These are phyloP conservation scores for Brassica nigra DNA, from an alignment of 345 rosid species.

Conservation along the genomic window DNA sequence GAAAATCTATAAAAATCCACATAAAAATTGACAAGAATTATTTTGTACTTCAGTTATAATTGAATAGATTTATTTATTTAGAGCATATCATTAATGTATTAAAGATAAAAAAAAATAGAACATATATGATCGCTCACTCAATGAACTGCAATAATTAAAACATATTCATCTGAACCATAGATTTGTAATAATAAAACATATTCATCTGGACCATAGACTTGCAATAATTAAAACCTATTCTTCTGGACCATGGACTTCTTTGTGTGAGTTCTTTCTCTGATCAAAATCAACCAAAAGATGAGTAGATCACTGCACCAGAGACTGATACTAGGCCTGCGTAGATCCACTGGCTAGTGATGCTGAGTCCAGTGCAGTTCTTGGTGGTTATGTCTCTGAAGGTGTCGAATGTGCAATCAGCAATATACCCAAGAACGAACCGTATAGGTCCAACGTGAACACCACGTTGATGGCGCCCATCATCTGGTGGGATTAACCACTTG, in stretches of 20 bases:
- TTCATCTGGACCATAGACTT: not conserved
- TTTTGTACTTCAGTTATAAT: too few species aligned
- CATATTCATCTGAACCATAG: conserved; percentile 21
- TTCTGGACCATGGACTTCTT: conserved; percentile 6
- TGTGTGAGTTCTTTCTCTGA: conserved; percentile 41
- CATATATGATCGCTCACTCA: not conserved
- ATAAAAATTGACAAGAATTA: too few species aligned
- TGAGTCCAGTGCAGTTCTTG: conserved; percentile 47
- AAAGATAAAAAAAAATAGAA: too few species aligned
- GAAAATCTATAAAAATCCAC: too few species aligned
- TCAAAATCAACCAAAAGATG: conserved; percentile 45
- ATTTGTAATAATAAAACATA: not conserved
- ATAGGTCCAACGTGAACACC: conserved; percentile 42
- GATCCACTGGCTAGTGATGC: conserved; percentile 46
- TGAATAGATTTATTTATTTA: too few species aligned
- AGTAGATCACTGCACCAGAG: conserved; percentile 43
- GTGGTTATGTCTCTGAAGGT: conserved; percentile 41
- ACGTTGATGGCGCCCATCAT: conserved; percentile 43
- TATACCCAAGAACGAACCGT: conserved; percentile 46
- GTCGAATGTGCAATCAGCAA: conserved; percentile 51
- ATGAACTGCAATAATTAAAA: conserved; percentile 2
- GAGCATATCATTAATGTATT: too few species aligned
- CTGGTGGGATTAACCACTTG: conserved; percentile 51
- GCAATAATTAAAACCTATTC: too few species aligned
- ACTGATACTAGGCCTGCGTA: conserved; percentile 47